A percentile compares a stretch with the other conserved stretches of the same genome.
Evolutionary conservation across 768 basidiomycete species (phyloP).

Genomic region (Russula compacta): DNA sequence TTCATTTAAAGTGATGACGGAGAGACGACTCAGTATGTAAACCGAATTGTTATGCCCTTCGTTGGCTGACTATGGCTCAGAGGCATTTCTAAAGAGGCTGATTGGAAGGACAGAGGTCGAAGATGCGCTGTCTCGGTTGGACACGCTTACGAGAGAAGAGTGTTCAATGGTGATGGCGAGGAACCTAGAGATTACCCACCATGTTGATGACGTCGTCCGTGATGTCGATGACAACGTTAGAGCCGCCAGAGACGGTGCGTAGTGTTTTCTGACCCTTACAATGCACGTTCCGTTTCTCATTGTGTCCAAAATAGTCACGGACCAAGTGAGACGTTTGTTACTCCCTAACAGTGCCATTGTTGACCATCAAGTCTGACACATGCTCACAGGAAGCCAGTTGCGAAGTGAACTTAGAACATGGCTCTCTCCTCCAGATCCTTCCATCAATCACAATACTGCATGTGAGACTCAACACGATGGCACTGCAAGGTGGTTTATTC

Average conservation of each 20-base stretch:
- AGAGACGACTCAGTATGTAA: not conserved
- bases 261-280: no score
- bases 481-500: not conserved
- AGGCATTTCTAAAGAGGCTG: not conserved
- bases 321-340: not conserved
- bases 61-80: not conserved
- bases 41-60: not conserved
- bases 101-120: not conserved
- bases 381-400: no score
- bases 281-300: no score
- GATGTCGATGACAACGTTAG: no score
- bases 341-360: no score
- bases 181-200: not conserved
- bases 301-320: not conserved
- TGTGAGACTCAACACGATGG: not conserved
- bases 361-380: not conserved
- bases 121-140: not conserved
- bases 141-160: slow-evolving; percentile 2
- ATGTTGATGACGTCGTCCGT: no score
- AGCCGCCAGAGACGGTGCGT: not conserved
- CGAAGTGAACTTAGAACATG: not conserved
- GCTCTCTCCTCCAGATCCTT: slow-evolving; percentile 2
- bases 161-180: not conserved
- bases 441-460: not conserved
- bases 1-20: not conserved